Evolutionary conservation across 23 red algal genomes (phyloP).

Genomic region (Gracilaria gracilis): DNA sequence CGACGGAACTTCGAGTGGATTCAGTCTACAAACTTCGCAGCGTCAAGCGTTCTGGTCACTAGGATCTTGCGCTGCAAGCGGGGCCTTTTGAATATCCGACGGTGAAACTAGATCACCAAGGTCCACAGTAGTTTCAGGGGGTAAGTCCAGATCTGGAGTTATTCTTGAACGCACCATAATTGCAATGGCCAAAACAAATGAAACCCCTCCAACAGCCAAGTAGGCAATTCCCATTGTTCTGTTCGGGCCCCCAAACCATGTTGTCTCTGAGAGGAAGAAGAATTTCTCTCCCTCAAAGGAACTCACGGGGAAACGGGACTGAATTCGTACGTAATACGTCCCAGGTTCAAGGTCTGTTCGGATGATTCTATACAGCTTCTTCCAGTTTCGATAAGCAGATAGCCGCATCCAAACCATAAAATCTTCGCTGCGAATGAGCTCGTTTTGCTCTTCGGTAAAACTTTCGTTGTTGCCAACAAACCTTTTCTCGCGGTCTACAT

Average conservation of each 20-base stretch:
- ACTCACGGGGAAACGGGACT: constrained; percentile 69
- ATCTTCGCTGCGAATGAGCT: constrained; percentile 42
- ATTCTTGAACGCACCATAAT: constrained; percentile 61
- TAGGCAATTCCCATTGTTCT: constrained; percentile 79
- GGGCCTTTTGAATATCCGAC: constrained; percentile 20
- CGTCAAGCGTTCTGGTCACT: constrained; percentile 4
- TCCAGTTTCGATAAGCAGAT: constrained; percentile 73
- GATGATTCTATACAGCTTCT: constrained; percentile 77
- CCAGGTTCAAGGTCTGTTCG: constrained; percentile 58
- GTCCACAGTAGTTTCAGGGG: constrained; percentile 68
- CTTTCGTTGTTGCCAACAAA: constrained; percentile 48
- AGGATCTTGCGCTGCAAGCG: neutral
- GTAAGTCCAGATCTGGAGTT: constrained; percentile 52
- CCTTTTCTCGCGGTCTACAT: constrained; percentile 52
- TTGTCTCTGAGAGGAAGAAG: constrained; percentile 85
- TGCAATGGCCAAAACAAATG: constrained; percentile 62
- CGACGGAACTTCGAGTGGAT: neutral
- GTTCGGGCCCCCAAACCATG: constrained; percentile 91
- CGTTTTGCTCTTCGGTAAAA: constrained; percentile 22
- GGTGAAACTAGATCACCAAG: constrained; percentile 51
- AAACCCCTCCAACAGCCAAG: constrained; percentile 74
- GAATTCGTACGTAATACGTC: constrained; percentile 57
- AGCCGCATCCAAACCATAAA: constrained; percentile 94
- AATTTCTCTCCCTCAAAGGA: constrained; percentile 86
- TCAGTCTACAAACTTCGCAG: neutral